Evolutionary conservation across 768 basidiomycete species (phyloP), one percentile per base, ranked within the genome.

Genomic region (Kwoniella pini): DNA sequence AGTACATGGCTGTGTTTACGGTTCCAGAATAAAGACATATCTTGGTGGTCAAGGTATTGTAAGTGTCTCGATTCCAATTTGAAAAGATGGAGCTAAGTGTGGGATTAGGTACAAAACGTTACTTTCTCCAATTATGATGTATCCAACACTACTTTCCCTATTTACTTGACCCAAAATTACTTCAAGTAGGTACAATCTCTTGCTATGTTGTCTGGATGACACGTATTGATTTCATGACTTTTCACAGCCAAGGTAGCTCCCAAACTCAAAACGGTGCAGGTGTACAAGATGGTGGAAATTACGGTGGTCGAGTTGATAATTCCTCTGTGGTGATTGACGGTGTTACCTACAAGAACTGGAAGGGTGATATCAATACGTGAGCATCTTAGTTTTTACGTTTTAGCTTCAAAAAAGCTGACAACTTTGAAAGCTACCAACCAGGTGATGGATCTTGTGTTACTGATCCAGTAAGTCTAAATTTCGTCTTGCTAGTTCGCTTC

Each of bases 1-100:
- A 12, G 82, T 82, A 79, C 80, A 82, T 19, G 80, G 80, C n/a
- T 82, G 82, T 9, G 81, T 83, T 4, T 83, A 83, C 62, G 82
- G 81, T 1, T 81, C 82, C 21, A 60, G 82, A 26, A 82, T 82
- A 72, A 83, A 83, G 74, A 81, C 80, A 57, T 83, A 82, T 81
- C 80, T 82, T 6, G 82, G 82, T 42, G 83, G 83, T 11, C 77
- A 79, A 45, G 82, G 83, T 36, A 79, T 79, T 42, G 83, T 81
- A n/a, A 62, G 66, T 46, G 10, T 17, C 31, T 7, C 4, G n/a
- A 4, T 48, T 53, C 19, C 9, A 12, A 21, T 39, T 39, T 9
- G 30, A 22, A 43, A 15, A 17, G 4, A 4, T 5, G 19, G 26
- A 17, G 38, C 12, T 6, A 38, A n/a, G n/a, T n/a, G n/a, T n/a